Evolutionary conservation across 1,284 basidiomycete species (phyloP).

Genomic region (Cutaneotrichosporon spelunceum): DNA sequence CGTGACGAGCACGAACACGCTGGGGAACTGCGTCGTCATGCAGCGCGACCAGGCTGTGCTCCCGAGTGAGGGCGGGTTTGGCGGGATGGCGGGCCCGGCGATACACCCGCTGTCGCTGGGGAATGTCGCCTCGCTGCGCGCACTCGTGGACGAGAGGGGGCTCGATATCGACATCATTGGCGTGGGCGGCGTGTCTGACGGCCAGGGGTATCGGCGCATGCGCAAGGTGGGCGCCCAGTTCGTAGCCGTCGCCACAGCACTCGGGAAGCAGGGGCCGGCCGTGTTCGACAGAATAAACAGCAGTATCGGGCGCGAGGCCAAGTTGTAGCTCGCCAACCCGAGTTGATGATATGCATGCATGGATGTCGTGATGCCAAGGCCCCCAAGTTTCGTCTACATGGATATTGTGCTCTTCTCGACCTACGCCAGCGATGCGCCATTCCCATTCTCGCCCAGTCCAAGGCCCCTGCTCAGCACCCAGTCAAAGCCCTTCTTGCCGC

Average conservation of each 20-base stretch:
- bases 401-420: neutral
- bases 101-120: conserved; percentile 23
- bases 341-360: conserved; percentile 2
- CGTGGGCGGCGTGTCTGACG: conserved; percentile 21
- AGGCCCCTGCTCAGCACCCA: conserved; percentile 60
- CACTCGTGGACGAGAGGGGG: conserved; percentile 12
- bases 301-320: neutral
- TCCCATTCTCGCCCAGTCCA: neutral
- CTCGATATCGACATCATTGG: conserved; percentile 16
- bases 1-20: conserved; percentile 22
- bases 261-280: conserved; percentile 10
- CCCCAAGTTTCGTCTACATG: neutral
- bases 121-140: conserved; percentile 17
- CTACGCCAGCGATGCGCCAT: neutral
- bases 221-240: conserved; percentile 13
- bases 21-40: conserved; percentile 17
- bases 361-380: neutral
- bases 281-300: conserved; percentile 14
- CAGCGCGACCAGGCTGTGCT: neutral
- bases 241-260: conserved; percentile 19
- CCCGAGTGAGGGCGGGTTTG: conserved; percentile 20
- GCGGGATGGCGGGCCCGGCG: conserved; percentile 20
- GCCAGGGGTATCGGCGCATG: conserved; percentile 17
- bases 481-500: conserved; percentile 80
- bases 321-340: conserved; percentile 2